Percentiles rank a stretch among this genome's conserved stretches.
Conservation (phyloP, 1,284 basidiomycete genomes). For the Rhodofomes roseus region DNA sequence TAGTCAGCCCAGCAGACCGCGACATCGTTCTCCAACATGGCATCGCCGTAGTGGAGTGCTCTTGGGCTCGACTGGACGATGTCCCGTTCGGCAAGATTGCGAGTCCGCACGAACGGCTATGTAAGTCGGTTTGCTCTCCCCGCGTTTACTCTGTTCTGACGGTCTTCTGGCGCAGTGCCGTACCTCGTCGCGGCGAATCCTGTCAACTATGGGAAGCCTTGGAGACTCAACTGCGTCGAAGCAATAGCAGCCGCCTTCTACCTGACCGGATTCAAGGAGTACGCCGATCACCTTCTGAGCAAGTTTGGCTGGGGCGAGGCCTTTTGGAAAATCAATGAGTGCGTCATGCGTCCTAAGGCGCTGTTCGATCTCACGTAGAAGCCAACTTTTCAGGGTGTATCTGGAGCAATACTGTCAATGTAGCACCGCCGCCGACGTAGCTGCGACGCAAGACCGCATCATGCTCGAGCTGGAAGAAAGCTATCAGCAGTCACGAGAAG, state of each 20-base stretch:
- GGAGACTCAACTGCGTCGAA: constrained; percentile 89
- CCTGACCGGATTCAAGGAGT: constrained; percentile 79
- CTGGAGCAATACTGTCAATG: constrained; percentile 75
- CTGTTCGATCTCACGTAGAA: background rate
- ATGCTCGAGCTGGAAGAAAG: constrained; percentile 71
- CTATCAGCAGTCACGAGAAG: constrained; percentile 42
- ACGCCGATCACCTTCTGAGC: constrained; percentile 73
- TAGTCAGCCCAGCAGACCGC: constrained; percentile 82
- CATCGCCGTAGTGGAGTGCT: constrained; percentile 95
- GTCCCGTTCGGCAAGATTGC: constrained; percentile 94
- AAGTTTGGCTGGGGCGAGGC: constrained; percentile 88
- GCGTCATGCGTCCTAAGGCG: constrained; percentile 18
- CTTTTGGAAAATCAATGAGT: constrained; percentile 85
- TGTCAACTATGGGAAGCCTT: constrained; percentile 94
- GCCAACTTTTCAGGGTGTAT: background rate
- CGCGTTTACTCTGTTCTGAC: background rate
- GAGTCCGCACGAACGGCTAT: constrained; percentile 86
- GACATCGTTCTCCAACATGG: constrained; percentile 78
- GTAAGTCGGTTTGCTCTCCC: constrained; percentile 45
- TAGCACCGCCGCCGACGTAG: constrained; percentile 58
- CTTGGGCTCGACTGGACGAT: constrained; percentile 94
- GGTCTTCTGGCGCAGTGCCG: constrained; percentile 56
- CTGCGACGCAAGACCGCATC: constrained; percentile 66
- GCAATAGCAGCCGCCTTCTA: constrained; percentile 92
- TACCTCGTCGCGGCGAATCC: constrained; percentile 92